Base-by-base conservation (phyloP, 2,329 filamentous ascomycete species). In the Fusarium abutilonis region DNA sequence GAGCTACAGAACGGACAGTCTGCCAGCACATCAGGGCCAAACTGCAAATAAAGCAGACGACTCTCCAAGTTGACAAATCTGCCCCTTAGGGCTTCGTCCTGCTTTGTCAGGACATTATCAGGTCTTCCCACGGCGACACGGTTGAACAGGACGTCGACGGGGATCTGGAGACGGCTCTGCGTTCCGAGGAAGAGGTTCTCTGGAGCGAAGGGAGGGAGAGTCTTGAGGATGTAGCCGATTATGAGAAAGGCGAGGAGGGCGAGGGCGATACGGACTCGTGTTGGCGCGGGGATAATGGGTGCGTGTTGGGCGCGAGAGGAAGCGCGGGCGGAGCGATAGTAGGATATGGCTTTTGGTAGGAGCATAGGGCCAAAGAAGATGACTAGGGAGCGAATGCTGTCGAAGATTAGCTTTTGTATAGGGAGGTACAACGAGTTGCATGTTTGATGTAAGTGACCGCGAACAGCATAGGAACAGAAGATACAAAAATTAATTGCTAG, bases 161-260 rank as follows among this genome's bases (percentile, higher is more conserved):
- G 88, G 38, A 91, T 94, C 70, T 93, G 90, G 15, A 98, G 86
- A 31, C 93, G 91, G 46, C 92, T 95, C 53, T 87, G 82, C 1
- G 94, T 97, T 15, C 81, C 76, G 28, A 76, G 72, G 81, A 98
- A 97, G 75, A 98, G 80, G 77, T 97, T 97, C 73, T 92, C 87
- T 5, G 91, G 89, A 6, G 85, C 80, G 71, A 92, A 88, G 56
- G 78, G 64, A 1, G 92, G 88, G 0, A 94, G 78, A 14, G 89
- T 88, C 56, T 86, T 83, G 56, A 88, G 69, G 56, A 87, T 72
- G 66, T 86, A 68, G 4, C 77, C 67, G 15, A 76, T 62, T 66
- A 78, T 70, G 40, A 81, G 69, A 68, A 82, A 49, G 73, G 86
- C 79, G 69, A 95, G 79, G 69, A 91, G 71, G 55, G 81, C 77